These are phyloP conservation scores for Suillus clintonianus DNA, from an alignment of 768 basidiomycete genomes.

Conservation along the genomic window DNA sequence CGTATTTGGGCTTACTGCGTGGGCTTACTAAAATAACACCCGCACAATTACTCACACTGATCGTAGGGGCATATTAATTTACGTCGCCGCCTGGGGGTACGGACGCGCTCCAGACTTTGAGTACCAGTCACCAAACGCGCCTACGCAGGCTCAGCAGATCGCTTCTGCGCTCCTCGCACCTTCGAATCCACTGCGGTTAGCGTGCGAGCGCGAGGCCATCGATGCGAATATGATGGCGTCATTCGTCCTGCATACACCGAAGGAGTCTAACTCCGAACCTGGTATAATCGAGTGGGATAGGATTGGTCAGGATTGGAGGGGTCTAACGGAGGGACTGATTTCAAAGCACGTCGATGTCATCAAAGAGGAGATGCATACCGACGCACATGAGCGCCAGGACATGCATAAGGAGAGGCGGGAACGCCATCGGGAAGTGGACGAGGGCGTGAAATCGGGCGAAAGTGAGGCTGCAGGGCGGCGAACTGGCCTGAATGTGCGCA, in stretches of 20 bases:
- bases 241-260: conserved; percentile 12
- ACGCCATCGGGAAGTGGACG: neutral
- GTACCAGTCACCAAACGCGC: conserved; percentile 45
- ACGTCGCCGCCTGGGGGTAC: conserved; percentile 51
- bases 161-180: conserved; percentile 40
- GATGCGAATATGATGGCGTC: conserved; percentile 19
- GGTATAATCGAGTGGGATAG: conserved; percentile 20
- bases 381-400: neutral
- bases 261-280: conserved; percentile 6
- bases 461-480: neutral
- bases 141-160: conserved; percentile 42
- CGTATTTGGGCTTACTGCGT: conserved; percentile 89
- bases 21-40: neutral
- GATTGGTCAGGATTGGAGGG: conserved; percentile 23
- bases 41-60: neutral
- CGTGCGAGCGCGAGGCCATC: conserved; percentile 28
- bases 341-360: conserved; percentile 8
- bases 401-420: neutral
- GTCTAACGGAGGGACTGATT: conserved; percentile 1
- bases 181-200: conserved; percentile 22
- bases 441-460: neutral
- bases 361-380: conserved; percentile 2
- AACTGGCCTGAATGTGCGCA: neutral
- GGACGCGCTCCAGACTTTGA: conserved; percentile 46
- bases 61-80: conserved; percentile 52